Conservation (phyloP, 768 basidiomycete genomes). For the Collybiopsis confluens region DNA sequence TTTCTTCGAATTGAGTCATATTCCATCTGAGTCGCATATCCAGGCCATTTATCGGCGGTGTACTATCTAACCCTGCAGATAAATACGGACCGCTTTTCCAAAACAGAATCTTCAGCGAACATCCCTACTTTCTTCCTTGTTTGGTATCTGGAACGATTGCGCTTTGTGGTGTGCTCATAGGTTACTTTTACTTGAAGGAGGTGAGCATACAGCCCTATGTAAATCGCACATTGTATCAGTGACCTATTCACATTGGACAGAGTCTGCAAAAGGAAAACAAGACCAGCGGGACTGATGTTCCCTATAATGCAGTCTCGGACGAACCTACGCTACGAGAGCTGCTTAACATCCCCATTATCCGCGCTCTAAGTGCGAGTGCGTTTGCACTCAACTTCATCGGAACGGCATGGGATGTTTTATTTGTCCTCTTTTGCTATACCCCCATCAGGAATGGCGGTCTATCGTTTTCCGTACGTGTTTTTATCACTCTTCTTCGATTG, state of each 20-base stretch:
- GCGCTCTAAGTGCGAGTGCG: conserved; percentile 47
- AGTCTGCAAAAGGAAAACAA: neutral
- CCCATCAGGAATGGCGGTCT: conserved; percentile 54
- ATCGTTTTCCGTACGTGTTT: conserved; percentile 46
- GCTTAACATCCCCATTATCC: conserved; percentile 49
- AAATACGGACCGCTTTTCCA: conserved; percentile 39
- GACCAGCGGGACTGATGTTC: no score
- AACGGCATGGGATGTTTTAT: conserved; percentile 61
- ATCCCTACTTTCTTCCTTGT: conserved; percentile 65
- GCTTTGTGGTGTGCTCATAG: conserved; percentile 35
- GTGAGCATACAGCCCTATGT: conserved; percentile 25
- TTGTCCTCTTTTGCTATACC: conserved; percentile 66
- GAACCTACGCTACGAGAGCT: conserved; percentile 25
- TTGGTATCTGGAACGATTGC: conserved; percentile 41
- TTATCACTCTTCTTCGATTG: neutral
- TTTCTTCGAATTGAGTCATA: conserved; percentile 17
- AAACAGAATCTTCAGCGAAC: conserved; percentile 35
- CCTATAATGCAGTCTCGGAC: no score
- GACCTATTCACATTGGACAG: neutral
- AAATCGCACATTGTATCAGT: conserved; percentile 51
- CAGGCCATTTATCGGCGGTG: conserved; percentile 61
- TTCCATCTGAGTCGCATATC: neutral
- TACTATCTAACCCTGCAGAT: conserved; percentile 51
- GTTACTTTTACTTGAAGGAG: conserved; percentile 51
- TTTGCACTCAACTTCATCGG: conserved; percentile 49